Evolutionary conservation across 257 asterid species (phyloP).

Genomic region (Ehretia macrophylla): DNA sequence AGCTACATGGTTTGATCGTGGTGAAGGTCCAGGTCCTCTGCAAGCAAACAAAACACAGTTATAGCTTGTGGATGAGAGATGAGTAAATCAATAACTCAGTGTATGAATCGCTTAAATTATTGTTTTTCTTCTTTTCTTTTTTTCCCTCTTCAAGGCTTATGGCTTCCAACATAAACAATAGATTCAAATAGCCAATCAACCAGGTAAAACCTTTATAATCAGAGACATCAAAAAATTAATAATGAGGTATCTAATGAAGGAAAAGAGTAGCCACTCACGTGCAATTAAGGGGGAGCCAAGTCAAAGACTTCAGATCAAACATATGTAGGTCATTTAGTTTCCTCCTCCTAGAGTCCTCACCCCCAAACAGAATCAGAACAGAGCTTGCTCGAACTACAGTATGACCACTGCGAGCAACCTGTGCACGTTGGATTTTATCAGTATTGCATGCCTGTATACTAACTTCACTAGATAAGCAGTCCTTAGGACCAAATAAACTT

Average conservation of each 20-base stretch:
- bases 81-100: too few species aligned
- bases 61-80: not conserved
- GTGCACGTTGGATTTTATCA: slow-evolving; percentile 11
- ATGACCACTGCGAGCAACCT: slow-evolving; percentile 98
- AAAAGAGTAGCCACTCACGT: slow-evolving; percentile 48
- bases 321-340: slow-evolving; percentile 91
- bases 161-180: not conserved
- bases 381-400: slow-evolving; percentile 84
- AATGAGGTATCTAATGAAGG: not conserved
- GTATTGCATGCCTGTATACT: slow-evolving; percentile 2
- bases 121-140: not conserved
- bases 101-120: not conserved
- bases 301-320: slow-evolving; percentile 93
- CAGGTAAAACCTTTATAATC: not conserved
- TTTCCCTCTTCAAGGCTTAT: too few species aligned
- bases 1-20: slow-evolving; percentile 85
- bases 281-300: slow-evolving; percentile 99
- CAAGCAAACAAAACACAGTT: slow-evolving; percentile 4
- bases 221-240: not conserved
- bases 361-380: slow-evolving; percentile 83
- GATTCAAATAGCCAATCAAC: not conserved
- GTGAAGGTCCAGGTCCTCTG: slow-evolving; percentile 91
- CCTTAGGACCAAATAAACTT: not conserved
- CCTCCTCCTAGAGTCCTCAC: slow-evolving; percentile 77
- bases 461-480: not conserved